Base-by-base conservation (phyloP, 768 basidiomycete genomes). In the Serendipita sp. region DNA sequence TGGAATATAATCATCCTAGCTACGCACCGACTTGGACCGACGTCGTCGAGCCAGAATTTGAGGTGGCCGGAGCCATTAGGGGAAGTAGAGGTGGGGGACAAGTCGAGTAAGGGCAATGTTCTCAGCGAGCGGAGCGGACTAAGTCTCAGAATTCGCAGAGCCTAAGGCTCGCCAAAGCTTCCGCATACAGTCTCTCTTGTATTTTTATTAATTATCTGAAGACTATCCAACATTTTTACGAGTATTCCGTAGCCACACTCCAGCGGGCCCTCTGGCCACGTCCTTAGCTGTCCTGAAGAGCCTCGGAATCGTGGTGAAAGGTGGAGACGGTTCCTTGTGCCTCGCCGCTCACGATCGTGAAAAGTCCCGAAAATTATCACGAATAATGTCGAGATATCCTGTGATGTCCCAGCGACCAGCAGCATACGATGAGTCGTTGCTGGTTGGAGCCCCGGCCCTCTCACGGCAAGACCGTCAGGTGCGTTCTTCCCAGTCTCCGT, bases 11-110 rank as follows among this genome's bases (percentile, higher is more conserved):
- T 38, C n/a, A 1, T 11, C 8, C 47, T 13, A 7, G n/a, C 30
- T 64, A 84, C 91, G 79, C 64, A 87, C 91, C 91, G 75, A 93
- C 91, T 92, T 92, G 89, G 64, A 93, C 90, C 69, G 90, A 91
- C 69, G 90, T 92, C 77, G 86, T 81, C 28, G 3, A 60, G 56
- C 56, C 56, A 34, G 56, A 24, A 38, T 37, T 60, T 24, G 62
- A 51, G 15, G 44, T 48, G 45, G 62, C 44, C 16, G 65, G 32
- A 48, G 63, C 51, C 35, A 38, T 46, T 35, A 53, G 8, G 16
- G 44, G 1, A 24, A 54, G 28, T 24, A 60, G 34, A 24, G 56
- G 56, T 60, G 18, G 37, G 56, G 37, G 37, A 60, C 34, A 32
- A 41, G 41, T 41, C 41, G 41, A 41, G 41, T 41, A 41, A 41